Base-by-base conservation (phyloP, 768 basidiomycete genomes). In the Chalciporus piperatus region DNA sequence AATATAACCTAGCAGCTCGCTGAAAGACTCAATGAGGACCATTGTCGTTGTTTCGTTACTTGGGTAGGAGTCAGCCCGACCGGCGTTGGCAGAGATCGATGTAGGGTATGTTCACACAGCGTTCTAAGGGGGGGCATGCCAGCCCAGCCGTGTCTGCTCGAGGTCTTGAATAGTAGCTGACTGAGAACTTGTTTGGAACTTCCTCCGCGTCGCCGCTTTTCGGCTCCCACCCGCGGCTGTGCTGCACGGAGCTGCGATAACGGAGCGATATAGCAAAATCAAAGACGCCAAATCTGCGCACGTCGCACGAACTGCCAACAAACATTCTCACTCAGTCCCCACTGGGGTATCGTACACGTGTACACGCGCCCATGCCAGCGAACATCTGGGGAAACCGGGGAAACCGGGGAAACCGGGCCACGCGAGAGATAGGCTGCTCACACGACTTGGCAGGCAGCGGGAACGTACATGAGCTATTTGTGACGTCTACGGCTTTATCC, bases 1-100 rank as follows among this genome's bases (percentile, higher is more conserved):
- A 3, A 74, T 61, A 57, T 85, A 85, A 10, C 90, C 91, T 38
- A 89, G 64, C 39, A 83, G 47, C 51, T 87, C 82, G 71, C 87
- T 89, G 59, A 83, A 51, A 4, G 60, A 56, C 23, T 48, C 25
- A 28, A 61, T 51, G 52, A 61, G 33, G 25, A 65, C 61, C 57
- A 62, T 59, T 52, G 47, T 41, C 27, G 32, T 10, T 17, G 28
- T 23, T n/a, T 41, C 2, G 47, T 45, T 6, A 33, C 14, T 42
- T 6, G 11, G 3, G n/a, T 13, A 22, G 6, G 13, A 17, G 10
- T 20, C 8, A 41, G 47, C 25, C 13, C 2, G 30, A 32, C 11
- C 11, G 22, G 30, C 30, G 30, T 32, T 11, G 13, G 30, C 45
- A 5, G 61, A 57, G 57, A 38, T 48, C 40, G 14, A 25, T 38